A percentile compares a stretch with the other conserved stretches of the same genome.
Evolutionary conservation across 2,329 filamentous ascomycete species (phyloP).

Genomic region (Pyrenochaeta sp.): DNA sequence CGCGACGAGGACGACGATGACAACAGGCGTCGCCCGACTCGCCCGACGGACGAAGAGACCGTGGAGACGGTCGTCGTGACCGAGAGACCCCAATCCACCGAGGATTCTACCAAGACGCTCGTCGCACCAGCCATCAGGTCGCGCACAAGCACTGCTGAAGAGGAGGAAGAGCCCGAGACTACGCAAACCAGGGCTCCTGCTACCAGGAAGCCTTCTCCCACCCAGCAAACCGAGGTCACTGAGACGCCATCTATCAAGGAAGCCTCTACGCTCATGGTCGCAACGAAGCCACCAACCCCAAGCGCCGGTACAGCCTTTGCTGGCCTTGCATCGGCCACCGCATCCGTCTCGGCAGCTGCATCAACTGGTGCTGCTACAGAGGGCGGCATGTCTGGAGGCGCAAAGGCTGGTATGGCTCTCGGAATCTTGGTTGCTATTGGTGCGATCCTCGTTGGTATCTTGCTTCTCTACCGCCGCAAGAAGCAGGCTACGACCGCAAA

Average conservation of each 20-base stretch:
- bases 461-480: conserved; percentile 76
- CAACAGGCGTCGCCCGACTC: conserved; percentile 5
- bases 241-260: conserved; percentile 22
- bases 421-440: conserved; percentile 77
- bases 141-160: conserved; percentile 18
- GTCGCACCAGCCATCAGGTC: conserved; percentile 27
- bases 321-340: conserved; percentile 28
- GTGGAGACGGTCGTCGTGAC: conserved; percentile 48
- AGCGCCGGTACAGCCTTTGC: conserved; percentile 22
- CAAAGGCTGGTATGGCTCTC: conserved; percentile 84
- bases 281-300: conserved; percentile 35
- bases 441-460: conserved; percentile 70
- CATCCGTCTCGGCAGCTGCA: conserved; percentile 34
- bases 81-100: too few relatives aligned
- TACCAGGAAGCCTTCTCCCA: conserved; percentile 27
- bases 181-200: conserved; percentile 23
- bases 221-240: conserved; percentile 23
- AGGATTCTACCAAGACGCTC: conserved; percentile 20
- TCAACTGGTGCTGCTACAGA: conserved; percentile 27
- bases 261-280: conserved; percentile 33
- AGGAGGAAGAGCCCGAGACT: conserved; percentile 17
- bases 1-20: conserved; percentile 18
- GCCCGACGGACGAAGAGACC: conserved; percentile 11
- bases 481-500: conserved; percentile 63
- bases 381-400: conserved; percentile 54